These are phyloP conservation scores for Fusarium nygamai DNA, from an alignment of 2,329 filamentous ascomycete genomes.

Conservation along the genomic window DNA sequence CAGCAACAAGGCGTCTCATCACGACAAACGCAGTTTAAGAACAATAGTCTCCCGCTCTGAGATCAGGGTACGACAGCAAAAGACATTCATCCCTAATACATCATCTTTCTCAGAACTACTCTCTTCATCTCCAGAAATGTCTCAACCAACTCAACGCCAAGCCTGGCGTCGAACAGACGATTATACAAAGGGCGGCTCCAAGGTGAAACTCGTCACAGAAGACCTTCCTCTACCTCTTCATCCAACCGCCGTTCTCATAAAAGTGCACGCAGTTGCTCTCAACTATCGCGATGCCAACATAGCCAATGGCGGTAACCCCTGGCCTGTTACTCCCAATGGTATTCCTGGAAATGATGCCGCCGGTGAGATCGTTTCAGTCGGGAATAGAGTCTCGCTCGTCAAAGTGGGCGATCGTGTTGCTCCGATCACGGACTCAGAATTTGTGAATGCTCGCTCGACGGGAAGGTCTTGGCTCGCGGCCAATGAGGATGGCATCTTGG, in stretches of 20 bases:
- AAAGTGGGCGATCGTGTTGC: constrained; percentile 50
- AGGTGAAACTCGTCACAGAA: constrained; percentile 49
- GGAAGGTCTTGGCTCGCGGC: constrained; percentile 55
- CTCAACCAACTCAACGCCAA: constrained; percentile 27
- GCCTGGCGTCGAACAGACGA: constrained; percentile 45
- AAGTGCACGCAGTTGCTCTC: constrained; percentile 47
- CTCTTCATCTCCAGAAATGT: neutral
- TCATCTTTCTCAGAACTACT: neutral
- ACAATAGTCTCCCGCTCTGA: neutral
- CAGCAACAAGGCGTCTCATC: neutral
- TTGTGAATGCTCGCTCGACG: constrained; percentile 51
- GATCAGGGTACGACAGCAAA: neutral
- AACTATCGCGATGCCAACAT: constrained; percentile 52
- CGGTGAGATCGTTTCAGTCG: constrained; percentile 52
- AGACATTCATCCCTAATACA: too few species aligned
- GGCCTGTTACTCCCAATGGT: constrained; percentile 50
- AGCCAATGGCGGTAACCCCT: constrained; percentile 52
- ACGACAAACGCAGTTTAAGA: neutral
- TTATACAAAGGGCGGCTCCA: constrained; percentile 44
- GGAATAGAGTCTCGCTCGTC: constrained; percentile 47
- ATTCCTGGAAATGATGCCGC: constrained; percentile 53
- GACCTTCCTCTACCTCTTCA: constrained; percentile 43
- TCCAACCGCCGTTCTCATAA: constrained; percentile 46
- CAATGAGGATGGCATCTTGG: constrained; percentile 55
- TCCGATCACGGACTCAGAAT: constrained; percentile 52